These are phyloP conservation scores for Eucalyptus marginata DNA, from an alignment of 345 rosid genomes.

Conservation along the genomic window DNA sequence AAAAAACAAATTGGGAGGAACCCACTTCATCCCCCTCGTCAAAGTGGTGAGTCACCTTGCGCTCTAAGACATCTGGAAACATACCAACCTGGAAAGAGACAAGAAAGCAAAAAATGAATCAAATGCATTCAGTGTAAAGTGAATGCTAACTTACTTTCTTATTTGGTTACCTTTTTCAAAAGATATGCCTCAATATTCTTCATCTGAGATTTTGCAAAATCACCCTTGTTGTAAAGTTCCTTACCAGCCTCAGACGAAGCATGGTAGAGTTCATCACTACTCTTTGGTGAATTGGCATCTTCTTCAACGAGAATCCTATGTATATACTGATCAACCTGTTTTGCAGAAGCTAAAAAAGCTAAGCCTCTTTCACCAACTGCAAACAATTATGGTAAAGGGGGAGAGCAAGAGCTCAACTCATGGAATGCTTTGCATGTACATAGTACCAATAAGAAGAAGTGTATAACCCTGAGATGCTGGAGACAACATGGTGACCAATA, in stretches of 20 bases:
- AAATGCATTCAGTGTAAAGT: not conserved
- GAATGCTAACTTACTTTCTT: not conserved
- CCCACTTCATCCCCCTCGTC: constrained; percentile 68
- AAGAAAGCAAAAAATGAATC: not conserved
- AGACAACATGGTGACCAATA: not conserved
- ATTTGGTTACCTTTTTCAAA: constrained; percentile 34
- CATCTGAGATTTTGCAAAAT: constrained; percentile 61
- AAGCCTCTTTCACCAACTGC: not conserved
- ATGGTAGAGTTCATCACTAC: constrained; percentile 32
- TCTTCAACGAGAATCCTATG: constrained; percentile 78
- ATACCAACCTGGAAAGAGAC: constrained; percentile 51
- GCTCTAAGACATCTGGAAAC: constrained; percentile 79
- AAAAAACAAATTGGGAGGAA: not conserved
- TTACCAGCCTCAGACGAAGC: constrained; percentile 66
- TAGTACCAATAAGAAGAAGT: not conserved
- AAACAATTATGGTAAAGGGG: not conserved
- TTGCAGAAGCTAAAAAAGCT: not conserved
- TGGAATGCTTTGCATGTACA: not conserved
- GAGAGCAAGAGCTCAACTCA: not conserved
- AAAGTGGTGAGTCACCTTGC: constrained; percentile 63
- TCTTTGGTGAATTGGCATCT: constrained; percentile 34
- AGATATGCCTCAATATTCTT: constrained; percentile 43
- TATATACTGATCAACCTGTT: constrained; percentile 76
- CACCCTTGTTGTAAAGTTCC: constrained; percentile 62
- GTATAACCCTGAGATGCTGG: not conserved